Base-by-base conservation (phyloP, 2,329 filamentous ascomycete species). In the Talaromyces amestolkiae region DNA sequence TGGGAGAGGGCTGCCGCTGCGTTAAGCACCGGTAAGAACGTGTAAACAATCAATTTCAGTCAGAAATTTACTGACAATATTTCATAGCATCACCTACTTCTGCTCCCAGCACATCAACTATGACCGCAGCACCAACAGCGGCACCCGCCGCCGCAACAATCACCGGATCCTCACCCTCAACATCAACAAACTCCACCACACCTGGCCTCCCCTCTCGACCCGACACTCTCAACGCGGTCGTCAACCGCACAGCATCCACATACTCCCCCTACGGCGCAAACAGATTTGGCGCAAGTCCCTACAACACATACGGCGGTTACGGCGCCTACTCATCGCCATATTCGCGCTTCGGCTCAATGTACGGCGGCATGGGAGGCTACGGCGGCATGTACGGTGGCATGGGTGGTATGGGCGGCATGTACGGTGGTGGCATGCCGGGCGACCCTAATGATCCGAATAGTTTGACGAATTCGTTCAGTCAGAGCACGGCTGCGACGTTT, bases 401-500 rank as follows among this genome's bases (percentile, higher is more conserved):
- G 65, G 64, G 64, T 6, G 63, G 63, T 37, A 53, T 56, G 45
- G 62, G 62, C 17, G 76, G 77, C 66, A 80, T 80, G 51, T 80
- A 80, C 27, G 27, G 27, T 64, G 80, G 82, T 13, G 77, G 75
- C 59, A 77, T 78, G 75, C 78, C 79, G 17, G 82, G 80, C 27
- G 87, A 91, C 75, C 90, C 91, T 33, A 96, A 96, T 76, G 92
- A 97, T 76, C 91, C 92, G 33, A 92, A 95, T 77, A 97, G 93
- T 79, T 82, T 99, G 76, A 97, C 94, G n/a, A 91, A 96, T 75
- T 90, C 91, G 62, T 97, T 98, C 83, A 92, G 89, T 76, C 93
- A 96, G 78, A 95, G 91, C 82, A 99, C 96, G 0, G 91, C 95
- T 72, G 92, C 94, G 11, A 99, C 95, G 0, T 99, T 99, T 75